These are phyloP conservation scores for Globisporangium recalcitrans DNA, from an alignment of 352 stramenopile species.

Conservation along the genomic window DNA sequence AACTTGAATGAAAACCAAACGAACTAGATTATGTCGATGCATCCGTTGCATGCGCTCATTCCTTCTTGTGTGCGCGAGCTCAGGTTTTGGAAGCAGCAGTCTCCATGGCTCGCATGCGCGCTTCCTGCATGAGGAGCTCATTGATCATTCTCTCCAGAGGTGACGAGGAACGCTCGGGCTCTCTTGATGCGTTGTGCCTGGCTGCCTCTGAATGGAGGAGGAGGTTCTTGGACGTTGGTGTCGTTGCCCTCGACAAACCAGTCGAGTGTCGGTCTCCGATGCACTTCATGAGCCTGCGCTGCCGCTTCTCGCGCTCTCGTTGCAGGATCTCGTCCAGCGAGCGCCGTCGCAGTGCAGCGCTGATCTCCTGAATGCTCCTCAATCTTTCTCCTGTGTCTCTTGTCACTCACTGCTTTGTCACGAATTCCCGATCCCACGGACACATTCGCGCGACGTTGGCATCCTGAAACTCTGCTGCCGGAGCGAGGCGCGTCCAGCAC, in stretches of 20 bases:
- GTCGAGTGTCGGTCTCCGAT: background rate
- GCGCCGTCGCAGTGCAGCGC: constrained; percentile 12
- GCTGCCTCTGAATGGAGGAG: background rate
- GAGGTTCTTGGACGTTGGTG: background rate
- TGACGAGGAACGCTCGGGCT: background rate
- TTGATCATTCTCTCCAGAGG: background rate
- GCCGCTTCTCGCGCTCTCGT: constrained; percentile 12
- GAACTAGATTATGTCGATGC: constrained; percentile 32
- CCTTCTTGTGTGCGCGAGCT: background rate
- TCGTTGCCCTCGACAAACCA: background rate
- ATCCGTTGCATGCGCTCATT: too few species aligned
- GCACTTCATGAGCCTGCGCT: constrained; percentile 2
- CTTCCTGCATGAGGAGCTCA: background rate
- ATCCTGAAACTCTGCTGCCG: background rate
- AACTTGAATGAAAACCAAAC: constrained; percentile 30
- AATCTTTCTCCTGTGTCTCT: background rate
- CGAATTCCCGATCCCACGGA: constrained; percentile 58
- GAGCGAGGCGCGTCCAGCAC: constrained; percentile 24
- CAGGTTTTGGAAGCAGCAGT: background rate
- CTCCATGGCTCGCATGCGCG: background rate
- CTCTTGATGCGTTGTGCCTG: background rate
- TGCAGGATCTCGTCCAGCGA: constrained; percentile 14
- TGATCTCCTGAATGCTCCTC: constrained; percentile 21
- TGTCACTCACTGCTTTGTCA: constrained; percentile 22
- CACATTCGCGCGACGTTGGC: constrained; percentile 25